These are phyloP conservation scores for Rhododendron vialii DNA, from an alignment of 148 eudicot genomes.

Conservation along the genomic window DNA sequence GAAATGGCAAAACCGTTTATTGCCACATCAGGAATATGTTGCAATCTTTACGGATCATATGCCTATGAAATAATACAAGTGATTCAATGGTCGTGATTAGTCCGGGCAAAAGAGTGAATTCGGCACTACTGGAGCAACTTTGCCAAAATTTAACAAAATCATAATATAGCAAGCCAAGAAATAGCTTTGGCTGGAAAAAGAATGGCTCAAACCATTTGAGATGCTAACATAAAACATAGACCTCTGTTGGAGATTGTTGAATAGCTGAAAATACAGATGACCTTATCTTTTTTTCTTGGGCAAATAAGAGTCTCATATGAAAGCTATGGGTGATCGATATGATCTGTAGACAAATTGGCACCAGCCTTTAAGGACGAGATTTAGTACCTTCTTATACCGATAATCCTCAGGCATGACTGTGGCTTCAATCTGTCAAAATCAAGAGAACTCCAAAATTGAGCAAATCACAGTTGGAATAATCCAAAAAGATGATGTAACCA, in stretches of 20 bases:
- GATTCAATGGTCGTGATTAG: background rate
- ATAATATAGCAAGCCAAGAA: background rate
- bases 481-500: background rate
- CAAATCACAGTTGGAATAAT: background rate
- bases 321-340: background rate
- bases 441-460: conserved; percentile 2
- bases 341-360: background rate
- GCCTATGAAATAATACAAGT: background rate
- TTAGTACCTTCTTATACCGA: conserved; percentile 71
- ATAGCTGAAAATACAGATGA: background rate
- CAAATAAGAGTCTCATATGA: background rate
- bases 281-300: background rate
- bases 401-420: conserved; percentile 90
- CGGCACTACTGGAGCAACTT: background rate
- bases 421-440: conserved; percentile 65
- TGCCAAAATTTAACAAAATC: background rate
- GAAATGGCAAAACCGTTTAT: background rate
- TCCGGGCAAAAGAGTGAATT: background rate
- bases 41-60: background rate
- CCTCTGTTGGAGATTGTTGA: background rate
- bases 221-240: background rate
- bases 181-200: background rate
- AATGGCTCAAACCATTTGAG: background rate
- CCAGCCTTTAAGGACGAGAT: conserved; percentile 6
- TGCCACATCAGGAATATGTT: background rate